Evolutionary conservation across 2,329 filamentous ascomycete species (phyloP).

Genomic region (Rutstroemia sydowiana): DNA sequence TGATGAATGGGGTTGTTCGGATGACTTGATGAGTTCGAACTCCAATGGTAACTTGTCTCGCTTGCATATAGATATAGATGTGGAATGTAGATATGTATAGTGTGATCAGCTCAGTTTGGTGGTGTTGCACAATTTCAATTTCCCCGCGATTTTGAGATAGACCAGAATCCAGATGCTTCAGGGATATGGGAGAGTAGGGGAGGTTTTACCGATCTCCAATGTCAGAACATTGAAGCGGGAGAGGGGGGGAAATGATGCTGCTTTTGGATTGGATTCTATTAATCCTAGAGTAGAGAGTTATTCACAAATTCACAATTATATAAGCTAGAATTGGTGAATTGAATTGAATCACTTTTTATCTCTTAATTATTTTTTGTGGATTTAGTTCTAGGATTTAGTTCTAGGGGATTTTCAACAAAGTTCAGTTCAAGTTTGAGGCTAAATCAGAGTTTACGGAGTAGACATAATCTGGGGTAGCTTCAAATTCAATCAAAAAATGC

Average conservation of each 20-base stretch:
- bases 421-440: not conserved
- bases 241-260: not conserved
- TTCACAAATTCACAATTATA: no score
- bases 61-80: no score
- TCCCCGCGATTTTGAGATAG: not conserved
- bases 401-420: not conserved
- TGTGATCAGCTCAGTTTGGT: not conserved
- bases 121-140: not conserved
- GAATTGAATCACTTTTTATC: no score
- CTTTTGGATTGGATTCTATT: constrained; percentile 8
- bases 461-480: constrained; percentile 5
- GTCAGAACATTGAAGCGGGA: not conserved
- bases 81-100: not conserved
- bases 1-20: no score
- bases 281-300: no score
- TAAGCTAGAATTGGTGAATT: no score
- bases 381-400: not conserved
- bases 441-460: not conserved
- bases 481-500: not conserved
- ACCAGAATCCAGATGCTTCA: not conserved
- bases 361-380: no score
- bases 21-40: not conserved
- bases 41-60: not conserved
- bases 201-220: constrained; percentile 6
- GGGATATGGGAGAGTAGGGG: not conserved